A percentile compares a stretch with the other conserved stretches of the same genome.
Evolutionary conservation across 257 asterid species (phyloP).

Genomic region (Rauvolfia tetraphylla): DNA sequence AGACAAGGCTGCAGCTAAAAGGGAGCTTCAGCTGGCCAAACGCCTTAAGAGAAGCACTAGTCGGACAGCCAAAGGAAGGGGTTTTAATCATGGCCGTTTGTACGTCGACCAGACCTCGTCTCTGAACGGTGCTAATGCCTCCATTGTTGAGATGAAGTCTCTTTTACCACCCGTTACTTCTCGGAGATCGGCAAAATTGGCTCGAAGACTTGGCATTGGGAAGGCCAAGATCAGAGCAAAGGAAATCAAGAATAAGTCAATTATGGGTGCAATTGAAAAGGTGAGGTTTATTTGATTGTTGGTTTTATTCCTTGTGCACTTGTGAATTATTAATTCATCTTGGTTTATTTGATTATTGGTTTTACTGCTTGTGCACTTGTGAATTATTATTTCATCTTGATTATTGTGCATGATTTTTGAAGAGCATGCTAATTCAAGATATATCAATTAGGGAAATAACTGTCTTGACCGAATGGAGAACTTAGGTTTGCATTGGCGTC

Average conservation of each 20-base stretch:
- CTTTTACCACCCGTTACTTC: slow-evolving; percentile 46
- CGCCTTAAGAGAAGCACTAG: slow-evolving; percentile 31
- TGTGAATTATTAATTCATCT: neutral
- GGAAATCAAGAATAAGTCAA: slow-evolving; percentile 55
- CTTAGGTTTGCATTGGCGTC: neutral
- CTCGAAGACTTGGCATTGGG: slow-evolving; percentile 48
- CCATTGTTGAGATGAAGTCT: slow-evolving; percentile 45
- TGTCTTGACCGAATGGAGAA: neutral
- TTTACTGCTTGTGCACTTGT: neutral
- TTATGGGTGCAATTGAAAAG: slow-evolving; percentile 57
- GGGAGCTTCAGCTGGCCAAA: slow-evolving; percentile 48
- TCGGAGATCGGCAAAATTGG: slow-evolving; percentile 35
- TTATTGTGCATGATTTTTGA: neutral
- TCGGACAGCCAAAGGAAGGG: slow-evolving; percentile 4
- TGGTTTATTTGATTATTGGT: no score
- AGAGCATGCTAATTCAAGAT: neutral
- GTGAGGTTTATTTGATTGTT: slow-evolving; percentile 25
- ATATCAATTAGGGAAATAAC: neutral
- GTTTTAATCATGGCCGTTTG: slow-evolving; percentile 5
- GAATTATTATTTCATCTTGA: neutral
- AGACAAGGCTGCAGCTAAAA: slow-evolving; percentile 26
- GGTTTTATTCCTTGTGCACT: neutral
- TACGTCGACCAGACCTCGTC: slow-evolving; percentile 24
- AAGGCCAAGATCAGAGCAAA: slow-evolving; percentile 47
- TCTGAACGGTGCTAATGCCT: slow-evolving; percentile 11